Evolutionary conservation across 352 stramenopile genomes (phyloP).

Genomic region (Lagenidium sp.): DNA sequence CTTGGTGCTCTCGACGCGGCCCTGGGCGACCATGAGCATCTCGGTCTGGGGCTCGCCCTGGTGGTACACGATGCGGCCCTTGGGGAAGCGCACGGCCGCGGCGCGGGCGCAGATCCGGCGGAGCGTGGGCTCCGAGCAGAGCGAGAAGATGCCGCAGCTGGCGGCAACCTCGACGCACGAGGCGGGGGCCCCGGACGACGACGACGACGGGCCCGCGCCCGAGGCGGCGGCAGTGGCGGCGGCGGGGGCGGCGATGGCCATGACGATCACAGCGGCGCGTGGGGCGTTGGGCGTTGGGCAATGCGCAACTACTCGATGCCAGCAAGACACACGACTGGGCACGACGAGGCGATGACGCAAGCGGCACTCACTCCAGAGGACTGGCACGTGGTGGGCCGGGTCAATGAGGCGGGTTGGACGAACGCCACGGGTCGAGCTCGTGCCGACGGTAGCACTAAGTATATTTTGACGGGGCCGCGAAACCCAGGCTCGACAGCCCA

Average conservation of each 20-base stretch:
- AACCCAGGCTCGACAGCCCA: too few relatives aligned
- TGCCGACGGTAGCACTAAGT: too few relatives aligned
- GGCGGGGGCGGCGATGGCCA: slow-evolving; percentile 1
- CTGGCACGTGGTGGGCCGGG: too few relatives aligned
- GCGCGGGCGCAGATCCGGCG: slow-evolving; percentile 65
- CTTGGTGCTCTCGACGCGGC: slow-evolving; percentile 65
- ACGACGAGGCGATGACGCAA: too few relatives aligned
- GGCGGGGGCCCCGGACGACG: slow-evolving; percentile 22
- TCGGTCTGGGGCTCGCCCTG: slow-evolving; percentile 75
- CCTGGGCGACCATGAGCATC: slow-evolving; percentile 63
- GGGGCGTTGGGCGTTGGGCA: too few relatives aligned
- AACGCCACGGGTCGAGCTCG: too few relatives aligned
- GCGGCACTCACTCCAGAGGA: too few relatives aligned
- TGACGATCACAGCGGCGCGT: too few relatives aligned
- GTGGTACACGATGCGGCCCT: slow-evolving; percentile 70
- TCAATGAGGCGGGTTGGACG: too few relatives aligned
- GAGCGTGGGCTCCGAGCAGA: slow-evolving; percentile 76
- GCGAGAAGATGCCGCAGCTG: slow-evolving; percentile 68
- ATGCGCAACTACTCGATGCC: too few relatives aligned
- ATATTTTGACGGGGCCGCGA: too few relatives aligned
- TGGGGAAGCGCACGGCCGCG: slow-evolving; percentile 51
- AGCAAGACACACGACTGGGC: too few relatives aligned
- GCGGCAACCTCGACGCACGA: slow-evolving; percentile 59
- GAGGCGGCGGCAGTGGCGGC: slow-evolving; percentile 1
- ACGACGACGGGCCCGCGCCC: not conserved